Percentiles rank a stretch among this genome's conserved stretches.
These are phyloP conservation scores for Stemphylium lycopersici DNA, from an alignment of 2,329 filamentous ascomycete species.

Conservation along the genomic window DNA sequence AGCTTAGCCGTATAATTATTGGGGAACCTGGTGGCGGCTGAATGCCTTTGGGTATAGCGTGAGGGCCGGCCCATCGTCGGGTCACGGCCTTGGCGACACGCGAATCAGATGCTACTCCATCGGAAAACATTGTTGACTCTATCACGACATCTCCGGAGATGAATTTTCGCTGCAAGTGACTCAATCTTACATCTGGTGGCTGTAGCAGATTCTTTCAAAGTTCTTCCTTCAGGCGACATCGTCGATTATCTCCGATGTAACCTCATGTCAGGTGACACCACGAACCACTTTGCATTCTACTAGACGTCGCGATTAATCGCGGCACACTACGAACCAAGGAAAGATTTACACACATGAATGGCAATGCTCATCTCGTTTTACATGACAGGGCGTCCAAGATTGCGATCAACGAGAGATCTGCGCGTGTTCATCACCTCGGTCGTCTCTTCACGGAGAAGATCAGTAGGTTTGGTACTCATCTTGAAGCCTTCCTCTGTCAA, in stretches of 20 bases:
- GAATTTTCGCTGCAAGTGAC: neutral
- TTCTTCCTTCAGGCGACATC: neutral
- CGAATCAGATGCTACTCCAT: conserved; percentile 6
- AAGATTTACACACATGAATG: too few species aligned
- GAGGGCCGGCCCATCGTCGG: conserved; percentile 37
- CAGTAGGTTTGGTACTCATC: neutral
- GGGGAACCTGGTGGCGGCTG: conserved; percentile 23
- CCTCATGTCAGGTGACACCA: neutral
- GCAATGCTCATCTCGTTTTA: too few species aligned
- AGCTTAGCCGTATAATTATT: conserved; percentile 19
- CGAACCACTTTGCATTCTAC: neutral
- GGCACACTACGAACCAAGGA: too few species aligned
- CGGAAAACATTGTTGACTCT: conserved; percentile 7
- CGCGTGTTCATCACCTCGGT: too few species aligned
- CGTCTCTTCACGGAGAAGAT: neutral
- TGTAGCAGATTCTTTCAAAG: neutral
- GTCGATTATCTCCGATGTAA: neutral
- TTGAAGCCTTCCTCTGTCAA: neutral
- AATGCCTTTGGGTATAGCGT: conserved; percentile 16
- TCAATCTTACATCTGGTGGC: neutral
- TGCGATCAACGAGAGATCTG: too few species aligned
- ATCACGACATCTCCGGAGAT: neutral
- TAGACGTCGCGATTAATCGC: too few species aligned
- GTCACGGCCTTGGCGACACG: conserved; percentile 20
- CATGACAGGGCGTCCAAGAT: too few species aligned